Conservation (phyloP, 805 yeast species). For the Metahyphopichia silvanorum region DNA sequence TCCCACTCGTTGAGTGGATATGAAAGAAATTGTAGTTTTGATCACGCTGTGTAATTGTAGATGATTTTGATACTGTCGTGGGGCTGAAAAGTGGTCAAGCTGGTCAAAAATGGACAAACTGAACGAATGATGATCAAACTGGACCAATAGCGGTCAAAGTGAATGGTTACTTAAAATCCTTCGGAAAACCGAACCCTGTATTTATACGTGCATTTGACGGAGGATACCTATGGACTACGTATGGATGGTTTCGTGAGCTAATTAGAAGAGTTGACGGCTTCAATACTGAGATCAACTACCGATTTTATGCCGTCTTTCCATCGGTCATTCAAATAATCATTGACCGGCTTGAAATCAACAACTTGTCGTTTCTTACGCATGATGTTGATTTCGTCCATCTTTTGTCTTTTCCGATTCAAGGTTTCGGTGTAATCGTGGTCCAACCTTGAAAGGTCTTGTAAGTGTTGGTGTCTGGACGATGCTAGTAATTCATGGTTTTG, state of each 20-base stretch:
- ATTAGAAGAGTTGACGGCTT: slow-evolving; percentile 17
- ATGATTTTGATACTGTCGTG: too few species aligned
- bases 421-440: slow-evolving; percentile 17
- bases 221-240: too few species aligned
- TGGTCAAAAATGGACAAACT: too few species aligned
- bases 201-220: too few species aligned
- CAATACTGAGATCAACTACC: slow-evolving; percentile 34
- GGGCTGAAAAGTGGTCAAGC: too few species aligned
- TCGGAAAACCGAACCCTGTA: too few species aligned
- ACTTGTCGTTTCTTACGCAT: slow-evolving; percentile 43
- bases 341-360: slow-evolving; percentile 39
- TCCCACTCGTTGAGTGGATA: too few species aligned
- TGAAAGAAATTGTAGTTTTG: too few species aligned
- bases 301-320: slow-evolving; percentile 50
- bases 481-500: slow-evolving; percentile 38
- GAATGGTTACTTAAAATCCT: too few species aligned
- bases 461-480: slow-evolving; percentile 29
- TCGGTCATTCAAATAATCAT: slow-evolving; percentile 42
- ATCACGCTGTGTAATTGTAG: too few species aligned
- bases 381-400: slow-evolving; percentile 40
- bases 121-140: too few species aligned
- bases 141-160: neutral
- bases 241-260: too few species aligned
- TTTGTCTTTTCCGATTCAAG: slow-evolving; percentile 35
- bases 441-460: slow-evolving; percentile 19